Evolutionary conservation across 192 early-diverging fungal genomes (phyloP), one percentile per base, ranked within the genome.

Genomic region (Entomortierella lignicola): DNA sequence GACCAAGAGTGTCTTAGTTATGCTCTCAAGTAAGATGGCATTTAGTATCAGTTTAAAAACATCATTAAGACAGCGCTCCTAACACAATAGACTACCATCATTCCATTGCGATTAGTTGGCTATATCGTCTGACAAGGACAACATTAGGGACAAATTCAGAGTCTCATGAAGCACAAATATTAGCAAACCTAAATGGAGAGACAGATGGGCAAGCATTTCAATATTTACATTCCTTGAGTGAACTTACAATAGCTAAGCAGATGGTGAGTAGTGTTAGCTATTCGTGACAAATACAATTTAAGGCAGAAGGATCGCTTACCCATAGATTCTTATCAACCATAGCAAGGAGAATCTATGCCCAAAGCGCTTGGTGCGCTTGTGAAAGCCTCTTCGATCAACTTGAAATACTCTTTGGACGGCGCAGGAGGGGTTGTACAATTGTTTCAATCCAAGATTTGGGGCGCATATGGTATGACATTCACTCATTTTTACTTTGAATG

Each of bases 1-100:
- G 81, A 84, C 48, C 63, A 82, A 67, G 83, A 84, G 23, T 84
- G 83, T 34, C 58, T 86, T 1, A 80, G 81, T 12, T 79, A 84
- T 55, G 83, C 82, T 7, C 69, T 82, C 20, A 86, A 82, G 75
- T 86, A 81, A 43, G 47, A 50, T 50, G 15, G 5, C 4, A 50
- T n/a, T n/a, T n/a, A n/a, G n/a, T n/a, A n/a, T n/a, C n/a, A n/a
- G n/a, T n/a, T n/a, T n/a, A n/a, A n/a, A n/a, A n/a, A n/a, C n/a
- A n/a, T n/a, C n/a, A n/a, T n/a, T n/a, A n/a, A n/a, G n/a, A n/a
- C n/a, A n/a, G n/a, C n/a, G n/a, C n/a, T n/a, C n/a, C n/a, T n/a
- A n/a, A n/a, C n/a, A n/a, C n/a, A n/a, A n/a, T n/a, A n/a, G n/a
- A n/a, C n/a, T n/a, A n/a, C n/a, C n/a, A n/a, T n/a, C 37, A 23